A percentile compares a stretch with the other conserved stretches of the same genome.
phyloP scores from a whole-genome alignment of 1,284 basidiomycete species.

The Leccinum pachyderme region DNA sequence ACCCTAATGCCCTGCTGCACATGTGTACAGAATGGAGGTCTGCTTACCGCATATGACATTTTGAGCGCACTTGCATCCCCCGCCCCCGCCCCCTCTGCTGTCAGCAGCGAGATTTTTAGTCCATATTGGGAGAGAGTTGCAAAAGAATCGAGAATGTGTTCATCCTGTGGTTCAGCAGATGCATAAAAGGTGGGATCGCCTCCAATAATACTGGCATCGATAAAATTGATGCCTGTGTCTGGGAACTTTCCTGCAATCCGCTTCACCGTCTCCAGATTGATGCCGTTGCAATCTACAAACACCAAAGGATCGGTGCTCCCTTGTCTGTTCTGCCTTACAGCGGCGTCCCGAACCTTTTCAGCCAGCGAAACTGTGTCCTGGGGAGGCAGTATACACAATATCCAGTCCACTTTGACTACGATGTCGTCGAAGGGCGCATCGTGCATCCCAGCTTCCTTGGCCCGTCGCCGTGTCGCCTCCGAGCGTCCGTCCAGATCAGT shows the following conservation, averaged over 20 bases:
- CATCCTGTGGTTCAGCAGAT: conserved; percentile 40
- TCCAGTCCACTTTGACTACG: conserved; percentile 41
- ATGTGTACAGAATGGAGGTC: conserved; percentile 3
- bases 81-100: conserved; percentile 46
- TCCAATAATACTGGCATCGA: conserved; percentile 62
- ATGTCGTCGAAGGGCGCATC: conserved; percentile 48
- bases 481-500: conserved; percentile 53
- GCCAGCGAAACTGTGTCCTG: conserved; percentile 52
- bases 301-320: conserved; percentile 23
- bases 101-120: conserved; percentile 45
- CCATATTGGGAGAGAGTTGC: conserved; percentile 42
- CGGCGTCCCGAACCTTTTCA: conserved; percentile 37
- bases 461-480: conserved; percentile 44
- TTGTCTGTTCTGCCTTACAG: conserved; percentile 9
- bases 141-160: conserved; percentile 42
- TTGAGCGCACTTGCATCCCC: conserved; percentile 62
- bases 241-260: conserved; percentile 46
- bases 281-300: conserved; percentile 62
- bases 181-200: conserved; percentile 57
- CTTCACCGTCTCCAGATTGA: conserved; percentile 51
- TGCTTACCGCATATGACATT: conserved; percentile 60
- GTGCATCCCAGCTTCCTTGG: conserved; percentile 52
- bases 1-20: neutral
- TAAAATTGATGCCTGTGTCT: conserved; percentile 41
- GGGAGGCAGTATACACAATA: conserved; percentile 60